These are phyloP conservation scores for Zygoascus hellenicus DNA, from an alignment of 1,139 yeast genomes.

Conservation along the genomic window DNA sequence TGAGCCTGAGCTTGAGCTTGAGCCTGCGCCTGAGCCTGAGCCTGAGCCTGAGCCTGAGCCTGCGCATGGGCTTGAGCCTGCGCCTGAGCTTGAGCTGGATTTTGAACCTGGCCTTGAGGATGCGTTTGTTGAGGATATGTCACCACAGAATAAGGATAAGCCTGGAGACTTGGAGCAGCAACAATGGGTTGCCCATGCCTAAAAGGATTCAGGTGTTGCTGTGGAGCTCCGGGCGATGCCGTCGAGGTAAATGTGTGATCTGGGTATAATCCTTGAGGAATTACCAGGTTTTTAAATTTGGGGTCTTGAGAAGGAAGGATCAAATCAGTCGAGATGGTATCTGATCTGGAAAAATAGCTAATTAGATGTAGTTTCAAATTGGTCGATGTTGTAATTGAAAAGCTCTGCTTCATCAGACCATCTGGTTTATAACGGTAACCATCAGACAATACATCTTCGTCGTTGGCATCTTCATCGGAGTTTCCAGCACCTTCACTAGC, in stretches of 20 bases:
- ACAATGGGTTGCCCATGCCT: constrained; percentile 6
- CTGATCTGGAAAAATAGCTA: constrained; percentile 41
- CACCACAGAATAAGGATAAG: constrained; percentile 2
- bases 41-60: constrained; percentile 11
- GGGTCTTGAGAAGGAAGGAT: constrained; percentile 41
- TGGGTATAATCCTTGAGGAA: constrained; percentile 41
- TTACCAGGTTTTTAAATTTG: constrained; percentile 30
- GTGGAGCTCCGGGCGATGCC: constrained; percentile 11
- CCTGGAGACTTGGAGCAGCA: constrained; percentile 12
- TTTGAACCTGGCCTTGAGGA: constrained; percentile 7
- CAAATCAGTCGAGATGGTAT: constrained; percentile 26
- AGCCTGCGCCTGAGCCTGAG: constrained; percentile 15
- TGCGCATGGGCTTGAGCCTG: constrained; percentile 9
- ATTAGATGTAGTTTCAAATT: constrained; percentile 53
- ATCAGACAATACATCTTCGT: constrained; percentile 22
- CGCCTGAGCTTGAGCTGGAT: constrained; percentile 6
- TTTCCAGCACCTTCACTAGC: constrained; percentile 7
- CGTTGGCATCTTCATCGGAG: constrained; percentile 16
- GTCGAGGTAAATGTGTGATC: constrained; percentile 26
- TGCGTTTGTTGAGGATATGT: constrained; percentile 7
- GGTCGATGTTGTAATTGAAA: constrained; percentile 48
- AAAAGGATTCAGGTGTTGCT: constrained; percentile 16
- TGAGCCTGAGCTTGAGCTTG: constrained; percentile 5
- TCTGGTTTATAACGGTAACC: constrained; percentile 39
- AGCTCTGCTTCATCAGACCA: constrained; percentile 58